A percentile compares a stretch with the other conserved stretches of the same genome.
Evolutionary conservation across 768 basidiomycete species (phyloP).

Genomic region (Hypholoma sublateritium): DNA sequence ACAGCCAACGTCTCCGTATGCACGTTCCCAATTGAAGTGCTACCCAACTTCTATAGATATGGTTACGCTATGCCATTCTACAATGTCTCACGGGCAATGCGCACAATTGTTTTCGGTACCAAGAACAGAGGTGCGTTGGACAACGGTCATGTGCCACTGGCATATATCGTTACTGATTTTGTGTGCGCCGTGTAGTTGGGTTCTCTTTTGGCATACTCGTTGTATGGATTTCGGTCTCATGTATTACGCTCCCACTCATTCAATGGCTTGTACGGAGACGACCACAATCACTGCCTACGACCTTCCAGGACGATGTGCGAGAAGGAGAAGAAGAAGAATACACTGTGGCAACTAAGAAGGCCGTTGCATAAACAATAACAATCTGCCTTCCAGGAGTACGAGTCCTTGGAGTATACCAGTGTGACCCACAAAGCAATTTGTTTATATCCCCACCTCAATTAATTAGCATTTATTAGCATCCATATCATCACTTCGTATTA

Average conservation of each 20-base stretch:
- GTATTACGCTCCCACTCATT: constrained; percentile 19
- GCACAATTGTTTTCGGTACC: constrained; percentile 58
- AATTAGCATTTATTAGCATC: no score
- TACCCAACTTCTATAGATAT: constrained; percentile 54
- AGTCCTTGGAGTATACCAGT: no score
- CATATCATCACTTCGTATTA: no score
- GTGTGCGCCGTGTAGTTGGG: constrained; percentile 43
- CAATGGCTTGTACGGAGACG: constrained; percentile 14
- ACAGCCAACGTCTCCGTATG: constrained; percentile 58
- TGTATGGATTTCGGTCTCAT: constrained; percentile 41
- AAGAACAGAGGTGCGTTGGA: constrained; percentile 47
- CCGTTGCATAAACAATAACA: background rate
- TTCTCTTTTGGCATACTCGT: constrained; percentile 57
- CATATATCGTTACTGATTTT: background rate
- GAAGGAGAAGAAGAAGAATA: background rate
- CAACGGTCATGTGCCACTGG: background rate
- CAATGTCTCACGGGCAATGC: constrained; percentile 54
- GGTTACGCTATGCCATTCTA: constrained; percentile 68
- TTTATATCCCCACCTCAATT: no score
- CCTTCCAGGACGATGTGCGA: background rate
- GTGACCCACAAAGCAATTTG: no score
- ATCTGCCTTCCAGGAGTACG: no score
- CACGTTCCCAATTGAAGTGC: constrained; percentile 48
- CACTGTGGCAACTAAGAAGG: background rate
- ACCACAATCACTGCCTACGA: background rate